Evolutionary conservation across 1,284 basidiomycete species (phyloP).

Genomic region (Filobasidium uniguttulatum): DNA sequence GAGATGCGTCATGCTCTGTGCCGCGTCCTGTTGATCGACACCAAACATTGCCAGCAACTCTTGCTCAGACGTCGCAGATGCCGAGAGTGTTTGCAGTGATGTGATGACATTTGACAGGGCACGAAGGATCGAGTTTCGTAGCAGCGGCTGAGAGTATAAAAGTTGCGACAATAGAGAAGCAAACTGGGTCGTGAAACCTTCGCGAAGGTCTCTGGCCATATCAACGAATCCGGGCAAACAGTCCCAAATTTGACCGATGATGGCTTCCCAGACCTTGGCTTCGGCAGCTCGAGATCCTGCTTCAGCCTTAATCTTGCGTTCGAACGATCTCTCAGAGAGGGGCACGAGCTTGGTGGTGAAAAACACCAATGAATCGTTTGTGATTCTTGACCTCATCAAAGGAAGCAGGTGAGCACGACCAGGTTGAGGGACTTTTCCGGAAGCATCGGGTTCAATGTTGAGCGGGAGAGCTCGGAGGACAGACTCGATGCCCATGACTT

Average conservation of each 20-base stretch:
- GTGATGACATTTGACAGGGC: conserved; percentile 70
- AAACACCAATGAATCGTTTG: conserved; percentile 71
- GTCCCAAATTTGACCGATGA: conserved; percentile 85
- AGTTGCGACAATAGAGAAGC: conserved; percentile 80
- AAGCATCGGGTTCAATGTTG: conserved; percentile 66
- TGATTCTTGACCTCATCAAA: conserved; percentile 57
- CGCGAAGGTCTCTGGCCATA: conserved; percentile 62
- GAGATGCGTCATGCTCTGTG: conserved; percentile 58
- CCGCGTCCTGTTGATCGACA: conserved; percentile 47
- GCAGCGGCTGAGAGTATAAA: conserved; percentile 71
- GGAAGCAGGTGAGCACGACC: conserved; percentile 83
- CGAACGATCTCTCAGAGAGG: conserved; percentile 83
- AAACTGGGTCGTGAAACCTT: conserved; percentile 58
- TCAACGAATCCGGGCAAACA: conserved; percentile 52
- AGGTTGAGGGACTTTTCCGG: conserved; percentile 31
- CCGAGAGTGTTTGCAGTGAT: conserved; percentile 40
- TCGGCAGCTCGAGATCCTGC: conserved; percentile 58
- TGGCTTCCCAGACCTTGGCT: conserved; percentile 84
- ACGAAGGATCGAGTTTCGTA: conserved; percentile 68
- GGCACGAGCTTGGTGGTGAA: conserved; percentile 87
- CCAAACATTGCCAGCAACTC: conserved; percentile 43
- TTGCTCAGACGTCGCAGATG: conserved; percentile 39
- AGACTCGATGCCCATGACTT: conserved; percentile 69
- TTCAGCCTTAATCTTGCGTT: conserved; percentile 61
- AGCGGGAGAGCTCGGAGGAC: conserved; percentile 67